Evolutionary conservation across 805 yeast genomes (phyloP), one percentile per base, ranked within the genome.

Genomic region (Pichia nakasei): DNA sequence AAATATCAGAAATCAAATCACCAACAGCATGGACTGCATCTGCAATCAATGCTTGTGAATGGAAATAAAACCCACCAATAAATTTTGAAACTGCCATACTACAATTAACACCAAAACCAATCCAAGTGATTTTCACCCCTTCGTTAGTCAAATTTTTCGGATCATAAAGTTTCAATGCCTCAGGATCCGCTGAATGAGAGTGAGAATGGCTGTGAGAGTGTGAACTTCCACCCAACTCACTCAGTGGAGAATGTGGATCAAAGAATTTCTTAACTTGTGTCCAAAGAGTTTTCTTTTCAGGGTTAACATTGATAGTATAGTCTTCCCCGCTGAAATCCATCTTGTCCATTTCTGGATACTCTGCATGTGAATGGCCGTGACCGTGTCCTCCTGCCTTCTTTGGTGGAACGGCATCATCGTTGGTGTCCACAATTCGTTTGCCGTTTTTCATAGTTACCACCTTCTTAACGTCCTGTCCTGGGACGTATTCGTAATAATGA

Each of bases 1-100:
- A 66, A 38, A 91, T 75, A 61, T 93, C 98, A 9, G 95, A 85
- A 15, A 93, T 75, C 66, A 91, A 69, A 63, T 93, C 98, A 38
- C 94, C 81, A 19, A 86, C 72, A 0, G 97, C 91, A 65, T 93
- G 98, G 24, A 88, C 81, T 1, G 97, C 89, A 63, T 93, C 98
- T 1, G 98, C 98, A 40, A 89, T 60, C 45, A 93, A 73, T 2
- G 97, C 89, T 60, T 89, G 96, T 0, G 98, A 93, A 61, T 93
- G 95, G 73, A 93, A 93, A 33, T 79, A 79, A 17, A 86, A 69
- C 8, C 98, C 98, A 26, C 97, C 97, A 20, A 79, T 63, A 22
- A 88, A 89, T 61, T 93, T 93, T 27, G 89, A 81, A 2, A 76
- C 67, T 0, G 96, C 97, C 82, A 93, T 81, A 13, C 84, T 79